Evolutionary conservation across 2,329 filamentous ascomycete species (phyloP).

Genomic region (Fusarium graminum): DNA sequence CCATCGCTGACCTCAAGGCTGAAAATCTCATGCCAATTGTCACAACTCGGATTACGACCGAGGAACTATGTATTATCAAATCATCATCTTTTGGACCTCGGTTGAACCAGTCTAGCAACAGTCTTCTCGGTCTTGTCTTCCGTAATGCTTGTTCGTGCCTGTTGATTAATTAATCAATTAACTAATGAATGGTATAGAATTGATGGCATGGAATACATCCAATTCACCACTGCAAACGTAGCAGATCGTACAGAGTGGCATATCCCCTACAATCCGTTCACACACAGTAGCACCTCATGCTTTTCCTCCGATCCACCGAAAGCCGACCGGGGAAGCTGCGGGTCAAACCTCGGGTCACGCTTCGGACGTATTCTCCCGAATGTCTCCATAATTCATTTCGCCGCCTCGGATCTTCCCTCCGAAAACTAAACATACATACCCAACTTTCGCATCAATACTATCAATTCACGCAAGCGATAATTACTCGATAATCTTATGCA

Average conservation of each 20-base stretch:
- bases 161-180: not conserved
- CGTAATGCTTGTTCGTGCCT: slow-evolving; percentile 6
- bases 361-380: slow-evolving; percentile 21
- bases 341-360: slow-evolving; percentile 8
- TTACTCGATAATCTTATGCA: slow-evolving; percentile 19
- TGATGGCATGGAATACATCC: no score
- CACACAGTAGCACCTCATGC: not conserved
- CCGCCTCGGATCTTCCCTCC: slow-evolving; percentile 21
- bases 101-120: slow-evolving; percentile 5
- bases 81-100: slow-evolving; percentile 24
- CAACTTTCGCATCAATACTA: not conserved
- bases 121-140: slow-evolving; percentile 8
- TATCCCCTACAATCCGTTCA: no score
- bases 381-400: not conserved
- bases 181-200: no score
- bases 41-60: slow-evolving; percentile 36
- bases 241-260: no score
- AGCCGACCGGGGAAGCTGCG: slow-evolving; percentile 47
- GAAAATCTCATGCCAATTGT: not conserved
- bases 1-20: not conserved
- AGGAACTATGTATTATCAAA: slow-evolving; percentile 9
- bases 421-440: not conserved
- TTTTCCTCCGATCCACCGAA: slow-evolving; percentile 40
- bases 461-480: slow-evolving; percentile 3
- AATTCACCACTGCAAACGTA: no score